Base-by-base conservation (phyloP, 208 protist species). In the Trypanosoma caninum region DNA sequence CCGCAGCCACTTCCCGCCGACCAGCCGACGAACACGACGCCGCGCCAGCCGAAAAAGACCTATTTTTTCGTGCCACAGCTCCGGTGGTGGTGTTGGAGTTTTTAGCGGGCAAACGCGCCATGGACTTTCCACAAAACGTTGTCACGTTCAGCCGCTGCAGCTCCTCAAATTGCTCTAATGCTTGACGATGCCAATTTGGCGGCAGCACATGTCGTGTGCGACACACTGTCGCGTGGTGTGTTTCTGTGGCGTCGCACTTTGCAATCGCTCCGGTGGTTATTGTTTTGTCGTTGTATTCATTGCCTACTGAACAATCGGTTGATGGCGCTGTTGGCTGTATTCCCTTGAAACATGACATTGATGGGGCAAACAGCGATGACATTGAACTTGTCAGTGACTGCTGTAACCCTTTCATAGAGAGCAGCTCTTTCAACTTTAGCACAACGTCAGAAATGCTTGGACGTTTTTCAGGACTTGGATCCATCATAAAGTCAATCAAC, bases 131-230 rank as follows among this genome's bases (percentile, higher is more conserved):
- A 30, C 40, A 22, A 14, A 34, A 35, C n/a, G 76, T 58, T 44
- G 61, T 77, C 13, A 66, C 51, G 37, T 92, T 83, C 52, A 92
- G 68, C 23, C 70, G 72, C 69, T 83, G 76, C 25, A 92, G 68
- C 60, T 78, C 74, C 48, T 83, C 81, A 53, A 92, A 82, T 66
- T 88, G 80, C 40, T 78, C 71, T 47, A 78, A 51, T 11, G 79
- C 74, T 3, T 69, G 62, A 18, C 59, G 73, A 35, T 84, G 62
- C 81, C 81, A 89, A 58, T 59, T 82, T 46, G 74, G 42, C n/a
- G 51, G 20, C 30, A 62, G 25, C 14, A 34, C 28, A 47, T 53
- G 59, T 56, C 61, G 65, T 45, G 34, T 41, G 41, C 38, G 35
- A n/a, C 56, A 28, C n/a, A 27, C 27, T 42, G 28, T 38, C 23